Evolutionary conservation across 257 asterid genomes (phyloP).

Genomic region (Solanum corneliomulleri): DNA sequence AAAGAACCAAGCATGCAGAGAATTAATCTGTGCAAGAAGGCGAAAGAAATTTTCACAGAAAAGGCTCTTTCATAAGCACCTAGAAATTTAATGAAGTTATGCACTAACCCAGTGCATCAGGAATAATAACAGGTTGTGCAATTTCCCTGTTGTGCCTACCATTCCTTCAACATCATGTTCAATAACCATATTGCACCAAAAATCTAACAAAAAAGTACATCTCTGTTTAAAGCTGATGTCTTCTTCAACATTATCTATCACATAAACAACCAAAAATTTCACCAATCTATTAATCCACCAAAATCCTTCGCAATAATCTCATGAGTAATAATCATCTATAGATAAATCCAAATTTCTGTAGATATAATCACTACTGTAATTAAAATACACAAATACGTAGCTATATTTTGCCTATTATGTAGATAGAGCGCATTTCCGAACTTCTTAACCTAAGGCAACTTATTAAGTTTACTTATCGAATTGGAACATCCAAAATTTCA

Average conservation of each 20-base stretch:
- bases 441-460: neutral
- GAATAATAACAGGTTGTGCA: neutral
- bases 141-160: neutral
- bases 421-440: neutral
- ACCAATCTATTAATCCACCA: neutral
- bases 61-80: neutral
- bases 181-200: neutral
- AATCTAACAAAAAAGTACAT: neutral
- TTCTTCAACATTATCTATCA: slow-evolving; percentile 60
- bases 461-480: neutral
- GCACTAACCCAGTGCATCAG: neutral
- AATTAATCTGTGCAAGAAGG: neutral
- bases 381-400: neutral
- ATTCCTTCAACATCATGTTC: neutral
- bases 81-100: neutral
- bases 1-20: neutral
- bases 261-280: neutral
- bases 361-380: neutral
- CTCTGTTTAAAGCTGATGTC: slow-evolving; percentile 22
- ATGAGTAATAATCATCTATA: neutral
- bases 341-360: neutral
- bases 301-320: neutral
- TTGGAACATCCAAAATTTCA: neutral
- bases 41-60: neutral
- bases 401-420: neutral